Percentiles rank a stretch among this genome's conserved stretches.
Conservation (phyloP, 2,329 filamentous ascomycete species). For the Raffaelea arxii region DNA sequence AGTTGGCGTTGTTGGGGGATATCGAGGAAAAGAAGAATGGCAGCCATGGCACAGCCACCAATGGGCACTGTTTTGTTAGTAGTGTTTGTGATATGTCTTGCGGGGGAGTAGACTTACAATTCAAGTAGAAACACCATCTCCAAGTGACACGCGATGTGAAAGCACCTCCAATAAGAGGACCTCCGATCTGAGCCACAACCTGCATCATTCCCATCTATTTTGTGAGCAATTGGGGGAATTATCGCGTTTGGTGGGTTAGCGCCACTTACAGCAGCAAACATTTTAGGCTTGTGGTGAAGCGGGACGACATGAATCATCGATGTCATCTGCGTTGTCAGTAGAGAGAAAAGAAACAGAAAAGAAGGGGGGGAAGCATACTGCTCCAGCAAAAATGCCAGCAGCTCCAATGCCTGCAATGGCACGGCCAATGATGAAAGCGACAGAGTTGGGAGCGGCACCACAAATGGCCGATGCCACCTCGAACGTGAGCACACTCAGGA, state of each 20-base stretch:
- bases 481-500: slow-evolving; percentile 27
- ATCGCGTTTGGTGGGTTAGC: slow-evolving; percentile 13
- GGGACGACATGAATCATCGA: not conserved
- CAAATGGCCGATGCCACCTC: slow-evolving; percentile 31
- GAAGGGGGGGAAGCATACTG: slow-evolving; percentile 43
- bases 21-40: slow-evolving; percentile 7
- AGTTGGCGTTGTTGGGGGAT: slow-evolving; percentile 1
- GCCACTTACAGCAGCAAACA: not conserved
- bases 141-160: slow-evolving; percentile 47
- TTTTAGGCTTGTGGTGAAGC: slow-evolving; percentile 2
- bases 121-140: slow-evolving; percentile 41
- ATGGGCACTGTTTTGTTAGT: slow-evolving; percentile 11
- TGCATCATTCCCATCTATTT: slow-evolving; percentile 2
- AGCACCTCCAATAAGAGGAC: slow-evolving; percentile 45
- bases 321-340: slow-evolving; percentile 7
- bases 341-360: slow-evolving; percentile 34
- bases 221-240: not conserved
- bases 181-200: slow-evolving; percentile 23
- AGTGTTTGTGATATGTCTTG: no score
- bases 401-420: slow-evolving; percentile 40
- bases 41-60: slow-evolving; percentile 12
- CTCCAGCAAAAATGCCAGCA: slow-evolving; percentile 47
- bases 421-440: slow-evolving; percentile 32
- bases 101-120: slow-evolving; percentile 18
- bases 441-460: slow-evolving; percentile 28